These are phyloP conservation scores for Eurotiales sp. DNA, from an alignment of 2,329 filamentous ascomycete genomes.

Conservation along the genomic window DNA sequence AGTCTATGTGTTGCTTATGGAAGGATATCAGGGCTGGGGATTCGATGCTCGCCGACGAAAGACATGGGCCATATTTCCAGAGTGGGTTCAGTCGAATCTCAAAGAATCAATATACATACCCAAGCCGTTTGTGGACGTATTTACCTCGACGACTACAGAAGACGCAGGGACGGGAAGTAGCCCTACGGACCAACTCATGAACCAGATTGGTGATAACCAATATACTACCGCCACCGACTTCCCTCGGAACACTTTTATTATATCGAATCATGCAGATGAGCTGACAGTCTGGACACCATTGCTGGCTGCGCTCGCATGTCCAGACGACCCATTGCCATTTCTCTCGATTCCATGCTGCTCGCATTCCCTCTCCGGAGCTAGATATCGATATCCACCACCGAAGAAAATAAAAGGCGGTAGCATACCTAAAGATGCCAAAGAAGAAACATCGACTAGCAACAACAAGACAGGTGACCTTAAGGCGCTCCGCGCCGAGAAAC, in stretches of 20 bases:
- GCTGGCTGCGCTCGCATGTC: conserved; percentile 61
- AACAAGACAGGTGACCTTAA: conserved; percentile 39
- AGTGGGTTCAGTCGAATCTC: conserved; percentile 46
- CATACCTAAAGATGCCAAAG: not conserved
- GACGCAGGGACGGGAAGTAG: not conserved
- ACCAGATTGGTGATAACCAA: conserved; percentile 15
- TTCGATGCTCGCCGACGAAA: conserved; percentile 86
- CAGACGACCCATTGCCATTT: conserved; percentile 67
- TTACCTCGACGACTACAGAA: conserved; percentile 3
- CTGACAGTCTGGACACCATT: conserved; percentile 94
- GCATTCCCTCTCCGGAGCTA: conserved; percentile 72
- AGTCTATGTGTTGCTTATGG: conserved; percentile 72
- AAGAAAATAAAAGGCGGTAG: conserved; percentile 30
- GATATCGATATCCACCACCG: conserved; percentile 55
- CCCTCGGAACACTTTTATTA: conserved; percentile 73
- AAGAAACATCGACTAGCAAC: conserved; percentile 18
- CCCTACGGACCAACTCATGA: conserved; percentile 7
- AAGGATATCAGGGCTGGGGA: conserved; percentile 83
- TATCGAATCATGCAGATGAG: conserved; percentile 96
- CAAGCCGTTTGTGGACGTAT: conserved; percentile 37
- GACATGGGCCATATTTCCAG: conserved; percentile 73
- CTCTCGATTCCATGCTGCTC: conserved; percentile 95
- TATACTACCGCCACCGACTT: conserved; percentile 62
- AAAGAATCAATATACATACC: conserved; percentile 62
- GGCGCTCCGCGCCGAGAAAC: conserved; percentile 34